Base-by-base conservation (phyloP, 306 rosid species). In the Begonia loranthoides region DNA sequence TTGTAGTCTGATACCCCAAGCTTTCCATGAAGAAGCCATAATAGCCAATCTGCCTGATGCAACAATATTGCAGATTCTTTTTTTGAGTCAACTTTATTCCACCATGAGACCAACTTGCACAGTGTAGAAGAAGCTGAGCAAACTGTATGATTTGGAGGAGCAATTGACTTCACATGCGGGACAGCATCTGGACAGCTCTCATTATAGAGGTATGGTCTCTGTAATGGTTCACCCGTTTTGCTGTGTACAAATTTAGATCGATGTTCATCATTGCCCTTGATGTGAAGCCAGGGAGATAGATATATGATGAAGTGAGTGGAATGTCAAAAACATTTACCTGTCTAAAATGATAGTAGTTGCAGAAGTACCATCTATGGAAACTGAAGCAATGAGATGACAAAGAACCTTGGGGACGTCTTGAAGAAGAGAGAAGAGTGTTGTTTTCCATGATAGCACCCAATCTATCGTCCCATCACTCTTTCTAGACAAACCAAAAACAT, bases 41-140 rank as follows among this genome's bases (percentile, higher is more conserved):
- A 49, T 36, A 89, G 70, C 97, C 97, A 82, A 76, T 89, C 97
- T 14, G 93, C 93, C 82, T 89, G 97, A 68, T 81, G 95, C 76
- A 84, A 73, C 77, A 89, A 73, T 38, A 74, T 56, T 13, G 93
- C 89, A 50, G 80, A 71, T 45, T 79, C 64, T 61, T 60, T 55
- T 14, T 67, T 49, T 11, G 73, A 73, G 59, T 58, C 76, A 17
- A 45, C 69, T 48, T 10, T 62, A 54, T 73, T 79, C 97, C 95
- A 89, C 97, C 95, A 89, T 0, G 82, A 73, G 70, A 81, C 84
- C 4, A 89, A 84, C 79, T 89, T 89, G 69, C 93, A 84, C 10
- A 89, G 61, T 52, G 97, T 89, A 15, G 95, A 89, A 2, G 95
- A 73, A 4, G 79, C 74, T 43, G 93, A 60, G 68, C 95, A 89